Conservation (phyloP, 331 rosid genomes). For the Pyrus hybrid region DNA sequence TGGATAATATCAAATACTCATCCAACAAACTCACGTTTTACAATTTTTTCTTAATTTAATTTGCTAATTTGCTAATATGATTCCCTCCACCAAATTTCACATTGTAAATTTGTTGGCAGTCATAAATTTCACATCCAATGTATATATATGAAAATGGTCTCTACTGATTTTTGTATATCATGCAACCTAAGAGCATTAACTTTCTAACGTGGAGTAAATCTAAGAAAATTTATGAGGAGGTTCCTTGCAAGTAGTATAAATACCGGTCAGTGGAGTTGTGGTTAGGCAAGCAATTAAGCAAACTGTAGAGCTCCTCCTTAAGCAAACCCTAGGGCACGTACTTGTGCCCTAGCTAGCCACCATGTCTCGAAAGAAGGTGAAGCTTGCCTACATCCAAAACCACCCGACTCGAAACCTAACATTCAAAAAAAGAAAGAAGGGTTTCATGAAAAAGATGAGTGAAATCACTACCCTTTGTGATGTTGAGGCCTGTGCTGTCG, state of each 20-base stretch:
- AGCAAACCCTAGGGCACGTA: neutral
- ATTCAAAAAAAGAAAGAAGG: constrained; percentile 46
- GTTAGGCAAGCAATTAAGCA: neutral
- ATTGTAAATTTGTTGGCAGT: neutral
- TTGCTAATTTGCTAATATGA: no score
- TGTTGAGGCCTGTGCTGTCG: constrained; percentile 45
- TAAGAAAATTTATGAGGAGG: neutral
- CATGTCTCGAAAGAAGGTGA: constrained; percentile 58
- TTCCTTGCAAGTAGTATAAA: neutral
- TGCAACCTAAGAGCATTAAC: neutral
- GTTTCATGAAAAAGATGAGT: constrained; percentile 41
- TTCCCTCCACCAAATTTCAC: neutral
- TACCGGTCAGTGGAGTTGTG: neutral
- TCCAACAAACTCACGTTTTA: neutral
- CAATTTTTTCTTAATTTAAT: no score
- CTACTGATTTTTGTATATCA: no score
- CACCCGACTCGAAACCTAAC: constrained; percentile 46
- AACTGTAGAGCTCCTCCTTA: no score
- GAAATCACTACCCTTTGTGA: constrained; percentile 55
- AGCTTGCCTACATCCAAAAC: constrained; percentile 28
- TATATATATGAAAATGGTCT: no score
- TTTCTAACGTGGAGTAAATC: neutral
- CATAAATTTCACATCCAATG: neutral
- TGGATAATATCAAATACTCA: neutral
- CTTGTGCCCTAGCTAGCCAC: neutral